Evolutionary conservation across 805 yeast genomes (phyloP).

Genomic region (Wickerhamomyces xylosicus): DNA sequence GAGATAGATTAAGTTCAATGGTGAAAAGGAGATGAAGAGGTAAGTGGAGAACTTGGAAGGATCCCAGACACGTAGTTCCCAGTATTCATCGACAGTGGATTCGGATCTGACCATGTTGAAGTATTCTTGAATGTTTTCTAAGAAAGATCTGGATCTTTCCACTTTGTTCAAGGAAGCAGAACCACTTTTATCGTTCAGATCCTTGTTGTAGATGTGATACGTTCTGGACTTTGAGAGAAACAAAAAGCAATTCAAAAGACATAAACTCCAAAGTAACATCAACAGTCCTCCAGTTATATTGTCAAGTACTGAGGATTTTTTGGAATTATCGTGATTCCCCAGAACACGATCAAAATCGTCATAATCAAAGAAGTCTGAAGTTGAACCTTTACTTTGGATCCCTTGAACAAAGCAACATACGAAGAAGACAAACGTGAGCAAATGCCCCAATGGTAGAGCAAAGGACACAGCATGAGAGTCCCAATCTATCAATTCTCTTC

Average conservation of each 20-base stretch:
- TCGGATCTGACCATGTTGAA: constrained; percentile 2
- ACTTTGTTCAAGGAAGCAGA: constrained; percentile 14
- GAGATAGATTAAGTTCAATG: constrained; percentile 35
- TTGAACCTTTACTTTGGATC: constrained; percentile 3
- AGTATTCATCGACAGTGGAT: constrained; percentile 24
- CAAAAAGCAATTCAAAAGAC: constrained; percentile 10
- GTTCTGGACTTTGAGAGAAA: constrained; percentile 17
- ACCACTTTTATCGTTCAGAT: constrained; percentile 2
- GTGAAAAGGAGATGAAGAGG: constrained; percentile 47
- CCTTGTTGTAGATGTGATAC: constrained; percentile 18
- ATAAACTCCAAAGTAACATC: constrained; percentile 10
- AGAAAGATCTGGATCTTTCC: constrained; percentile 1
- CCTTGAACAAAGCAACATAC: constrained; percentile 17
- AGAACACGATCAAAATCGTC: not conserved
- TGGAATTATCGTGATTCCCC: not conserved
- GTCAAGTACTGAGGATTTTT: not conserved
- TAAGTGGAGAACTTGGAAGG: constrained; percentile 50
- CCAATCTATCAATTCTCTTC: constrained; percentile 19
- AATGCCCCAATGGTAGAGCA: constrained; percentile 17
- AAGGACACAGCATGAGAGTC: constrained; percentile 16
- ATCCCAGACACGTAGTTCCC: constrained; percentile 56
- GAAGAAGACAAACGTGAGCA: constrained; percentile 15
- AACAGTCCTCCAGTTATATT: constrained; percentile 4
- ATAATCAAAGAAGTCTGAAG: constrained; percentile 5
- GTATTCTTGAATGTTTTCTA: not conserved